phyloP scores from a whole-genome alignment of 2,329 filamentous ascomycete species.

The Fusarium verrucosum region DNA sequence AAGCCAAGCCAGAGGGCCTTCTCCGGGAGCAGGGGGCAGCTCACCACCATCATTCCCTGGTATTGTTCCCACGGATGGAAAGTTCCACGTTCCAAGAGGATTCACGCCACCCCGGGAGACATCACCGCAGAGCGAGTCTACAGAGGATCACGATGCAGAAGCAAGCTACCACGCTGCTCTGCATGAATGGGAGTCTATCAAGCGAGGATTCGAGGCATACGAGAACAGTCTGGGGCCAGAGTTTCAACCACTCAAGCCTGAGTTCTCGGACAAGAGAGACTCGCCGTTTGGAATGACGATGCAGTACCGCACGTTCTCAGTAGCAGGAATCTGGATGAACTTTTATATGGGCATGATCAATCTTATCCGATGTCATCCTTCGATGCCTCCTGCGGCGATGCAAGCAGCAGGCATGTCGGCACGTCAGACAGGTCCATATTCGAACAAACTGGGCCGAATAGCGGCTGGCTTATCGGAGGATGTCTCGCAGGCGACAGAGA shows the following conservation, averaged over 20 bases:
- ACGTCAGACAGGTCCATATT: slow-evolving; percentile 73
- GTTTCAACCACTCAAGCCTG: slow-evolving; percentile 78
- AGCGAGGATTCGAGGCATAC: slow-evolving; percentile 74
- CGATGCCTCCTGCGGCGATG: slow-evolving; percentile 91
- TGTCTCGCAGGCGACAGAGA: slow-evolving; percentile 60
- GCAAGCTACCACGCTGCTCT: slow-evolving; percentile 74
- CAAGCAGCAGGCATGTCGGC: slow-evolving; percentile 84
- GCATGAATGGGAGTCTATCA: slow-evolving; percentile 81
- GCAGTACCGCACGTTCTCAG: slow-evolving; percentile 86
- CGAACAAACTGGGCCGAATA: slow-evolving; percentile 81
- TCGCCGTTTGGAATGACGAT: slow-evolving; percentile 84
- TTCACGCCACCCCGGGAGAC: slow-evolving; percentile 61
- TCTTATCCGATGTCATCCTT: slow-evolving; percentile 82
- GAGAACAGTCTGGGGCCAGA: slow-evolving; percentile 72
- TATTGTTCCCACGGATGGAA: slow-evolving; percentile 63
- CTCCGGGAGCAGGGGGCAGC: slow-evolving; percentile 40
- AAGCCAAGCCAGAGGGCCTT: slow-evolving; percentile 47
- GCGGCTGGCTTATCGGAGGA: slow-evolving; percentile 74
- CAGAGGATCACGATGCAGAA: slow-evolving; percentile 68
- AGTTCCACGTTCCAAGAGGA: slow-evolving; percentile 61
- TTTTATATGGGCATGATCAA: slow-evolving; percentile 87
- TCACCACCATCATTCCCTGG: slow-evolving; percentile 62
- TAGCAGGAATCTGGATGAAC: slow-evolving; percentile 87
- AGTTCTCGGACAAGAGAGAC: slow-evolving; percentile 68
- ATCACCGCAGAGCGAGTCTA: slow-evolving; percentile 54